Base-by-base conservation (phyloP, 2,329 filamentous ascomycete species). In the Ceratocystis destructans region DNA sequence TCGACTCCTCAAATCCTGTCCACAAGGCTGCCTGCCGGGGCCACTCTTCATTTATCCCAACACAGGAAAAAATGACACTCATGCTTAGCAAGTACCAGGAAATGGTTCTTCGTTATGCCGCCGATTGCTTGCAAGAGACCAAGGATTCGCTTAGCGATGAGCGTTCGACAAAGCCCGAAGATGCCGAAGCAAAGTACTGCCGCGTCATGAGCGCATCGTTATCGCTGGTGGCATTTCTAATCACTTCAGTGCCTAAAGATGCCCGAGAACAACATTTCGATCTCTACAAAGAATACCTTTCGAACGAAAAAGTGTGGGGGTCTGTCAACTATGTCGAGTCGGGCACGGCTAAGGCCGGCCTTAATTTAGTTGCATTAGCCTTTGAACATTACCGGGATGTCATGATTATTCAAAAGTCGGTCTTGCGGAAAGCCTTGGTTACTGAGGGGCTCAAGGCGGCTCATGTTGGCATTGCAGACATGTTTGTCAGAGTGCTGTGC, bases 141-240 rank as follows among this genome's bases (percentile, higher is more conserved):
- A 76, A 87, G 2, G 82, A 87, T 45, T 95, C 90, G 0, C 78
- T 99, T 45, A 97, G 92, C 73, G 94, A 99, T 73, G 89, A 95
- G 75, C 83, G 93, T 28, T 90, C 86, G 0, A 89, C 91, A 2
- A 94, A 85, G 68, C 77, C 83, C 7, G 93, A 97, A 70, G 94
- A 99, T 73, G 86, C 90, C 3, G 83, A 91, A 70, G 83, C 88
- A 20, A 96, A 96, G 71, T 94, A 95, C 76, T 83, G 86, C 68
- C 83, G 94, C 61, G 91, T 96, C 3, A 72, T 85, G 2, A 79
- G 78, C 8, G 79, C 78, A 6, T 81, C 81, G 65, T 72, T 87
- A 25, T 82, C 80, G 1, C 75, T 87, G 5, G 79, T 85, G 1
- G 71, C 82, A 2, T 78, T 79, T 37, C 75, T 87, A 0, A 71